Evolutionary conservation across 2,329 filamentous ascomycete genomes (phyloP), one percentile per base, ranked within the genome.

Genomic region (Fusarium nanum): DNA sequence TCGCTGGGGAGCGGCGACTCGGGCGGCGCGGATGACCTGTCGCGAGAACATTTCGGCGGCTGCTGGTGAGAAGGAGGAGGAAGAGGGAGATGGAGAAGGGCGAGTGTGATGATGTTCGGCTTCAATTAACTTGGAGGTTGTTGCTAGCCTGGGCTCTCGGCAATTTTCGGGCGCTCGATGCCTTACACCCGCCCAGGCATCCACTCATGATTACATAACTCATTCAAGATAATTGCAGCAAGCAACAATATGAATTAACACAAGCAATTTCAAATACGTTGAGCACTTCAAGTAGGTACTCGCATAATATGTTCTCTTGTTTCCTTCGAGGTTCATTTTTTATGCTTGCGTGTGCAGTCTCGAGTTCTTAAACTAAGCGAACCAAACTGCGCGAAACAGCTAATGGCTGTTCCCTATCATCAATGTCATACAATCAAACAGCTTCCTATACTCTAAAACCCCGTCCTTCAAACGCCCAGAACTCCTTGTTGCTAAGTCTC

Each of bases 1-100:
- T 76, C 88, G 86, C 80, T 91, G 84, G 82, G 91, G 85, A 79
- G 87, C 85, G 75, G 86, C 85, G 77, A 85, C 82, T 78, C 86
- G 83, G 79, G 83, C 82, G 78, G 86, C 82, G 80, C 86, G 86
- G 81, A 85, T 77, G 76, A 87, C 81, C 82, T 88, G 86, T 85
- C 87, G 86, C 79, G 87, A 88, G 79, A 89, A 82, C 87, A 89
- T 89, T 80, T 73, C 74, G 77, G 75, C 56, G 60, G 60, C 62
- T 64, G 62, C 61, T 65, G 60, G 22, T 52, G 49, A 56, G 47
- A 55, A 62, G 53, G 34, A 49, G 42, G 37, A 50, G 59, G 69
- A 71, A 67, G 73, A 70, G 50, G 57, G 56, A 50, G 44, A 60
- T 52, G 54, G 32, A 28, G 32, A 22, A 60, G 41, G 56, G 68